A percentile compares a stretch with the other conserved stretches of the same genome.
These are phyloP conservation scores for Cardamine chenopodiifolia DNA, from an alignment of 345 rosid species.

Conservation along the genomic window DNA sequence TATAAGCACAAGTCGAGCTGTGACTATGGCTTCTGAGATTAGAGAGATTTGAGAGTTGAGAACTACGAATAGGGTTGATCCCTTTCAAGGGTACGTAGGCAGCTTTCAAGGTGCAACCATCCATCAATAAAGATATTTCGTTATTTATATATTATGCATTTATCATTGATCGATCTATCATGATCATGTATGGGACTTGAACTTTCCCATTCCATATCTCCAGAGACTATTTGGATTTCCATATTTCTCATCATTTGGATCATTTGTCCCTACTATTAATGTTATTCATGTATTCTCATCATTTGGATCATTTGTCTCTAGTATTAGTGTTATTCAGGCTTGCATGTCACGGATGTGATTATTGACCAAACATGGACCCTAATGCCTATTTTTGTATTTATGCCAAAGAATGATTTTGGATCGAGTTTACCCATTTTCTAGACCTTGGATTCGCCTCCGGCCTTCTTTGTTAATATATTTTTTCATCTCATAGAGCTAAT, in stretches of 20 bases:
- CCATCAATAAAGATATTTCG: no score
- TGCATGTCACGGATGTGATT: slow-evolving; percentile 55
- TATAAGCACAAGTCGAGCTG: no score
- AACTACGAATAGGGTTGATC: no score
- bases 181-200: no score
- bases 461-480: background rate
- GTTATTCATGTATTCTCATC: slow-evolving; percentile 7
- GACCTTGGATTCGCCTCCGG: slow-evolving; percentile 11
- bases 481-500: background rate
- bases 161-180: no score
- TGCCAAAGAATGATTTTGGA: slow-evolving; percentile 13
- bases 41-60: no score
- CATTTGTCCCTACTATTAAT: slow-evolving; percentile 30
- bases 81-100: no score
- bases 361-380: slow-evolving; percentile 47
- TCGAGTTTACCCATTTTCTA: background rate
- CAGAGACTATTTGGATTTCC: background rate
- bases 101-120: no score
- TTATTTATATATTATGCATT: no score
- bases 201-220: background rate
- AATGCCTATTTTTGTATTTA: slow-evolving; percentile 32
- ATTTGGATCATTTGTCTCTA: slow-evolving; percentile 33
- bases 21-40: no score
- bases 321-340: slow-evolving; percentile 27
- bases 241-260: background rate